Conservation (phyloP, 305 asterid species). For the Ilex paraguariensis region DNA sequence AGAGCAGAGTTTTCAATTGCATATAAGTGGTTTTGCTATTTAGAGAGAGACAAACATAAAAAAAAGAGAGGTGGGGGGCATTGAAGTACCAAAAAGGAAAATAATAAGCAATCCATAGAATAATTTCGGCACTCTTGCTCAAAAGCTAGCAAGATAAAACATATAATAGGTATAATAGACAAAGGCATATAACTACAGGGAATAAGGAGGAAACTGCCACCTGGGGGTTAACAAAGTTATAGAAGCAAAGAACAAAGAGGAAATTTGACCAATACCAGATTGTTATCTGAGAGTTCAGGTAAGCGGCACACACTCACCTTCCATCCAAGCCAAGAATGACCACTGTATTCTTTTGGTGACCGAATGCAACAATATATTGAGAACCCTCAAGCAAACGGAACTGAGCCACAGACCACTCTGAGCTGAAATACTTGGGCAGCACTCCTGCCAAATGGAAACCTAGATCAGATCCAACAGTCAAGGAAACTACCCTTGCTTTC, state of each 20-base stretch:
- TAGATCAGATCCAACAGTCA: not conserved
- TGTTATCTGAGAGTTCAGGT: not conserved
- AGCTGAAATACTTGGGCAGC: conserved; percentile 92
- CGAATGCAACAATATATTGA: conserved; percentile 68
- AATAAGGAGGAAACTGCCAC: too few species aligned
- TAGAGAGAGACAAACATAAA: too few species aligned
- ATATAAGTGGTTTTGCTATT: not conserved
- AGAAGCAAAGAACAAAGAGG: too few species aligned
- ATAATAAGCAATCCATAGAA: too few species aligned
- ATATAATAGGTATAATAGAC: too few species aligned
- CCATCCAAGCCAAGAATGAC: conserved; percentile 94
- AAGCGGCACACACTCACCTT: conserved; percentile 43
- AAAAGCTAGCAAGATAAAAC: too few species aligned
- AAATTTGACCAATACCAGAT: too few species aligned
- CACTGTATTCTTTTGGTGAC: conserved; percentile 81
- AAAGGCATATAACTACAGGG: too few species aligned
- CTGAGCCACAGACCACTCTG: conserved; percentile 97
- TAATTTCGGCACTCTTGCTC: too few species aligned
- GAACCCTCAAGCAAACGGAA: conserved; percentile 82
- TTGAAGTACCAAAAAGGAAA: too few species aligned
- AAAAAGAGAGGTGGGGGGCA: too few species aligned
- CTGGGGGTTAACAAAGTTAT: too few species aligned
- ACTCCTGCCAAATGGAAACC: conserved; percentile 50
- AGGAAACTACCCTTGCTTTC: not conserved
- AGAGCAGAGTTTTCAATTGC: conserved; percentile 3